phyloP scores from a whole-genome alignment of 2,329 filamentous ascomycete species.

The Decorospora gaudefroyi region DNA sequence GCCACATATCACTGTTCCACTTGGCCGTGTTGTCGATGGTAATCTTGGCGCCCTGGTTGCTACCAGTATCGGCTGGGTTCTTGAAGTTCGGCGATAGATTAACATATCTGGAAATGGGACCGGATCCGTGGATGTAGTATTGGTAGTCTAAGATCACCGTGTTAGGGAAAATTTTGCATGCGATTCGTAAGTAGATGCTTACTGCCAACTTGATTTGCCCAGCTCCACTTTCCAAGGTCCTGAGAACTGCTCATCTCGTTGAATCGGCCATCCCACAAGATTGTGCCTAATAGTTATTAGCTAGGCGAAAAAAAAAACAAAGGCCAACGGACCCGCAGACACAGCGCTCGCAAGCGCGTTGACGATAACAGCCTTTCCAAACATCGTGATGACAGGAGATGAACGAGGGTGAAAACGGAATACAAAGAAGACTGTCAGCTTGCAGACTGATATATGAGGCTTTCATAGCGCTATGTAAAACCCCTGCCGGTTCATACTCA shows the following conservation, averaged over 20 bases:
- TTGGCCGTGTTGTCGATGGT: conserved; percentile 67
- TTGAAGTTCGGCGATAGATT: conserved; percentile 64
- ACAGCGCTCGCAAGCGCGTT: conserved; percentile 41
- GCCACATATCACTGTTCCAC: conserved; percentile 76
- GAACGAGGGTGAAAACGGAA: neutral
- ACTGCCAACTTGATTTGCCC: conserved; percentile 68
- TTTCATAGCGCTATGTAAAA: conserved; percentile 27
- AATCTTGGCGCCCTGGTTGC: conserved; percentile 69
- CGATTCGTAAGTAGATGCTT: conserved; percentile 57
- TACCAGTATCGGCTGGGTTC: conserved; percentile 66
- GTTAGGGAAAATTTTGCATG: neutral
- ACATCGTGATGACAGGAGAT: conserved; percentile 28
- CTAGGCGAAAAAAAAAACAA: neutral
- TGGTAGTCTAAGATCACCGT: conserved; percentile 4
- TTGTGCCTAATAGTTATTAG: conserved; percentile 45
- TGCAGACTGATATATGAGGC: neutral
- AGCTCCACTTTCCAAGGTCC: conserved; percentile 67
- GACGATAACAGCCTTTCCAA: conserved; percentile 36
- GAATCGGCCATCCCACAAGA: conserved; percentile 69
- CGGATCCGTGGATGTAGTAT: conserved; percentile 74
- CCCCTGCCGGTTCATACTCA: neutral
- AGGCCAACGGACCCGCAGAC: conserved; percentile 32
- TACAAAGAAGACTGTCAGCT: neutral
- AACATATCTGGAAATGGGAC: conserved; percentile 62
- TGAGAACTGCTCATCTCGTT: conserved; percentile 60